Base-by-base conservation (phyloP, 2,329 filamentous ascomycete species). In the Ceratocystis papillata region DNA sequence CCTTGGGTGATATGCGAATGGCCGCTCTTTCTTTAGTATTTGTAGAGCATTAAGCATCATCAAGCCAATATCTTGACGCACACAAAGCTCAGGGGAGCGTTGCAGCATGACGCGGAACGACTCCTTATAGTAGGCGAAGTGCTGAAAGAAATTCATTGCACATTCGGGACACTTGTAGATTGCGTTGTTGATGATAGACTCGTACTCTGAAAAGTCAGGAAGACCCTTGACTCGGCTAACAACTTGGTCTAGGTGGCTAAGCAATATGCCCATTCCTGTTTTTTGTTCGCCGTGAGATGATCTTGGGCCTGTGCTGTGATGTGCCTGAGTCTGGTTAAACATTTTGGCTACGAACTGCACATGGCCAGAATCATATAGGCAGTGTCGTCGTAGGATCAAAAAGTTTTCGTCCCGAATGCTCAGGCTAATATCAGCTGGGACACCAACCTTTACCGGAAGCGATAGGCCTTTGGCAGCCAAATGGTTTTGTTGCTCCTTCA, bases 181-280 rank as follows among this genome's bases (percentile, higher is more conserved):
- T 45, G 83, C 77, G 22, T 77, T 77, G 12, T 77, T 74, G 1
- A 81, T 69, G 33, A 84, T 76, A 1, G 73, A 72, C 63, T 83
- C 77, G 64, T 87, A 83, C 7, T 75, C 73, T 1, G 81, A 78
- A 46, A 88, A 85, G 53, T 87, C 82, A 0, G 85, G 81, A 1
- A 83, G 72, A 50, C 91, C 87, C 73, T 88, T 90, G 3, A 83
- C 80, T 66, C 90, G 83, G 59, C 87, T 83, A 12, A 89, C 81
- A 53, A 95, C 80, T 72, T 93, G 88, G 70, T 92, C 87, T 46
- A 95, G 76, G 70, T 93, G 88, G 63, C 82, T 79, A 2, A 89
- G 72, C 1, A 81, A 77, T 68, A 83, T 79, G 15, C 77, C 75
- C 71, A 89, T 77, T 2, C 82, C 81, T 59, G 77, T 69, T 20